Percentiles rank a stretch among this genome's conserved stretches.
Conservation (phyloP, 2,329 filamentous ascomycete genomes). For the Pseudogymnoascus sp. region DNA sequence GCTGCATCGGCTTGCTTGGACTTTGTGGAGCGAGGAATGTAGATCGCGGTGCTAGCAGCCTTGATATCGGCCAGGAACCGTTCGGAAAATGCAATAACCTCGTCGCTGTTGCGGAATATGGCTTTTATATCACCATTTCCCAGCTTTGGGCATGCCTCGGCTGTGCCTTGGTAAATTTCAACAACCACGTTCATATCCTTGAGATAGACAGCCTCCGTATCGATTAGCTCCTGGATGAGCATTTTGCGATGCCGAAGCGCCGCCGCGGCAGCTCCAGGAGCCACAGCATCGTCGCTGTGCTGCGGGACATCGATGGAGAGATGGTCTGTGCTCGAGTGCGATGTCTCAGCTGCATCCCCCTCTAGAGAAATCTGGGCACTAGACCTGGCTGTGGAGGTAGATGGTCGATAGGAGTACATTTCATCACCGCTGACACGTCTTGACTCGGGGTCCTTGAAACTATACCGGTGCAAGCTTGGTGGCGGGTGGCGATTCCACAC, state of each 20-base stretch:
- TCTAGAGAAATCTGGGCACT: slow-evolving; percentile 24
- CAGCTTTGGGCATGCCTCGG: slow-evolving; percentile 71
- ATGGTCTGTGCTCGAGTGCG: slow-evolving; percentile 8
- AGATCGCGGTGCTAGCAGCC: slow-evolving; percentile 70
- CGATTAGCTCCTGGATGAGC: slow-evolving; percentile 83
- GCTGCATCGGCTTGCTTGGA: slow-evolving; percentile 36
- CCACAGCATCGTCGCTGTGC: slow-evolving; percentile 33
- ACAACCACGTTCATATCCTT: slow-evolving; percentile 96
- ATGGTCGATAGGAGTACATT: slow-evolving; percentile 23
- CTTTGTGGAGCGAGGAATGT: slow-evolving; percentile 47
- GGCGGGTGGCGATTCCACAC: slow-evolving; percentile 19
- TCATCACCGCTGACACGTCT: slow-evolving; percentile 25
- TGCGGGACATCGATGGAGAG: slow-evolving; percentile 6
- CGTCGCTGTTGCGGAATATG: slow-evolving; percentile 87
- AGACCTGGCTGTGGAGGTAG: slow-evolving; percentile 27
- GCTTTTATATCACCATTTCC: slow-evolving; percentile 78
- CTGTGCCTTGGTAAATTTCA: slow-evolving; percentile 95
- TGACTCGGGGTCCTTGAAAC: slow-evolving; percentile 22
- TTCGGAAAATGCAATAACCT: slow-evolving; percentile 82
- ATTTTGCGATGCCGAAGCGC: slow-evolving; percentile 75
- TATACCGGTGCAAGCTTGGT: slow-evolving; percentile 24
- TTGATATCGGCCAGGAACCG: slow-evolving; percentile 74
- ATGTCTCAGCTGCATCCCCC: slow-evolving; percentile 9
- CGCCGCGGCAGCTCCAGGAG: slow-evolving; percentile 52
- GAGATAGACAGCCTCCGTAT: slow-evolving; percentile 86